These are phyloP conservation scores for Austroboletus niveus DNA, from an alignment of 1,284 basidiomycete genomes.

Conservation along the genomic window DNA sequence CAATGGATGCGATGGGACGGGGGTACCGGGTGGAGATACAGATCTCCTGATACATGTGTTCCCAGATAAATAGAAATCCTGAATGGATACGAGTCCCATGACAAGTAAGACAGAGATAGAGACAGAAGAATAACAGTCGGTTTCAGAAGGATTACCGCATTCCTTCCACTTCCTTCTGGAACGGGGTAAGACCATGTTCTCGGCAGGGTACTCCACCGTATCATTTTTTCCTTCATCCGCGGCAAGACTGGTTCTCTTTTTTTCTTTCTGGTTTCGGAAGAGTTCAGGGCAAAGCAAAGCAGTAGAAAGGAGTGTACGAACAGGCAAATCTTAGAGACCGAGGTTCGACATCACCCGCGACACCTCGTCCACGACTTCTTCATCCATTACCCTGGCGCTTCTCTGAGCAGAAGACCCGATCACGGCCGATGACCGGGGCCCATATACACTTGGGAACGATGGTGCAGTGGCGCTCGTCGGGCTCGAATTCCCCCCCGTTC, in stretches of 20 bases:
- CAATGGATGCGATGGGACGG: constrained; percentile 23
- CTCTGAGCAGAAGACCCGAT: constrained; percentile 47
- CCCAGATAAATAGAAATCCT: constrained; percentile 36
- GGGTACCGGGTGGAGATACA: constrained; percentile 24
- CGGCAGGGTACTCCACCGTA: constrained; percentile 20
- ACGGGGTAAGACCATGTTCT: constrained; percentile 20
- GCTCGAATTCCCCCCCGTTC: constrained; percentile 67
- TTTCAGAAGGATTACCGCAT: constrained; percentile 20
- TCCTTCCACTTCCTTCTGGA: constrained; percentile 14
- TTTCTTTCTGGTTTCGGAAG: constrained; percentile 5
- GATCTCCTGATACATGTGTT: constrained; percentile 27
- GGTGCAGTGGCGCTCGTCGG: constrained; percentile 72
- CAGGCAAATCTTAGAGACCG: constrained; percentile 50
- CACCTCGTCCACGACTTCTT: constrained; percentile 67
- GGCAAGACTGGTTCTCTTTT: constrained; percentile 1
- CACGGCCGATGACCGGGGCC: constrained; percentile 51
- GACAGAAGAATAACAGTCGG: constrained; percentile 13
- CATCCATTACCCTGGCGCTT: constrained; percentile 51
- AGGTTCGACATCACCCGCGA: constrained; percentile 77
- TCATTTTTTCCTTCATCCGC: constrained; percentile 11
- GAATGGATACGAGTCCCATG: constrained; percentile 28
- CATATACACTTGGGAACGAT: constrained; percentile 81
- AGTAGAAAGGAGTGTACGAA: constrained; percentile 14
- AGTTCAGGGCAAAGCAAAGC: constrained; percentile 7
- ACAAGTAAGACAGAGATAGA: constrained; percentile 20